These are phyloP conservation scores for Crassisporium funariophilum DNA, from an alignment of 768 basidiomycete species.

Conservation along the genomic window DNA sequence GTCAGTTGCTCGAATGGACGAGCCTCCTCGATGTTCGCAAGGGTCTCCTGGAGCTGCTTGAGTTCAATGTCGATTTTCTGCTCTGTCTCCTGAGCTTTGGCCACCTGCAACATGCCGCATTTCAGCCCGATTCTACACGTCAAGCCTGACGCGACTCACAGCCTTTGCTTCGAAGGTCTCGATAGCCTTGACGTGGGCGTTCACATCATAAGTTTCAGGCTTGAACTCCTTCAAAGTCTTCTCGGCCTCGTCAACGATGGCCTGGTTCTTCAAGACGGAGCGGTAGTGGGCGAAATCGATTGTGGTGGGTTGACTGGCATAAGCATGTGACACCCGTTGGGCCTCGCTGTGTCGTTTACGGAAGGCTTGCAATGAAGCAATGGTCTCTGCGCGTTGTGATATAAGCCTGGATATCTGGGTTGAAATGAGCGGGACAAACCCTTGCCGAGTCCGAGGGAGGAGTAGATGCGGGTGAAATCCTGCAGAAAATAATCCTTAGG, in stretches of 20 bases:
- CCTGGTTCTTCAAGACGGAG: conserved; percentile 87
- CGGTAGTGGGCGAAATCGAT: conserved; percentile 94
- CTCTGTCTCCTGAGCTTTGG: conserved; percentile 86
- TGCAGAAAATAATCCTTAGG: conserved; percentile 33
- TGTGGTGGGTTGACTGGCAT: conserved; percentile 71
- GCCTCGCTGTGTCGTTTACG: conserved; percentile 94
- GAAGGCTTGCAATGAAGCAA: conserved; percentile 90
- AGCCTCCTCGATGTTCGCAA: conserved; percentile 96
- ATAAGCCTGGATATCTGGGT: not conserved
- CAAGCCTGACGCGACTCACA: conserved; percentile 44
- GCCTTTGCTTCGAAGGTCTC: conserved; percentile 97
- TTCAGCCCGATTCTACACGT: conserved; percentile 1
- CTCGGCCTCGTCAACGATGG: conserved; percentile 90
- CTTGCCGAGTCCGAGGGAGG: conserved; percentile 83
- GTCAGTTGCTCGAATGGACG: conserved; percentile 97
- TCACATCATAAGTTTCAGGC: conserved; percentile 92
- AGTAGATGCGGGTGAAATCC: conserved; percentile 86
- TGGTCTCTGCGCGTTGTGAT: conserved; percentile 63
- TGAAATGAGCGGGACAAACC: conserved; percentile 48
- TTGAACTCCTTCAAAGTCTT: conserved; percentile 88
- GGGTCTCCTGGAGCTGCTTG: conserved; percentile 87
- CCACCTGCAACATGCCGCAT: conserved; percentile 53
- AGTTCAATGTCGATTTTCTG: conserved; percentile 90
- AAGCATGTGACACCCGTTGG: conserved; percentile 66
- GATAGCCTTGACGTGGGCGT: conserved; percentile 89